Percentiles rank a stretch among this genome's conserved stretches.
These are phyloP conservation scores for Ophiostoma pallidulum DNA, from an alignment of 2,329 filamentous ascomycete species.

Conservation along the genomic window DNA sequence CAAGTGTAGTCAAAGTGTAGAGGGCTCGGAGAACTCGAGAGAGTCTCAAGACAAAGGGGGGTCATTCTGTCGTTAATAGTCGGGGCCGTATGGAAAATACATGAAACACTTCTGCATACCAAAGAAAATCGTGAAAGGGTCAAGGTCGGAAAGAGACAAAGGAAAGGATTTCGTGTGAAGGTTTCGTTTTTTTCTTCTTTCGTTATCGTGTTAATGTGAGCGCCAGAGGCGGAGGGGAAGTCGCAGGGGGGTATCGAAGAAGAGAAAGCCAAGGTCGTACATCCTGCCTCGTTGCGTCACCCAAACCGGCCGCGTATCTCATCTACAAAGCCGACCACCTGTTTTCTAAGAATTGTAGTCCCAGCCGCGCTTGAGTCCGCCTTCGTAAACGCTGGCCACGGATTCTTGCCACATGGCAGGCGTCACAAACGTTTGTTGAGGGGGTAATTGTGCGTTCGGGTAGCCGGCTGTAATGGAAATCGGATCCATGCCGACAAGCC, in stretches of 20 bases:
- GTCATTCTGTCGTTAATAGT: conserved; percentile 10
- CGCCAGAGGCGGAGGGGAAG: no score
- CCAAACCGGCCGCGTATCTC: no score
- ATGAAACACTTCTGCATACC: conserved; percentile 9
- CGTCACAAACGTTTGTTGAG: conserved; percentile 45
- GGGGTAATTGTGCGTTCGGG: conserved; percentile 41
- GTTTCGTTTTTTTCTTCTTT: neutral
- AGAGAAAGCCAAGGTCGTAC: neutral
- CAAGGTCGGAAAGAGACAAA: neutral
- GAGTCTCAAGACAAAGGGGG: neutral
- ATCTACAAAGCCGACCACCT: no score
- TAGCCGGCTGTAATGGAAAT: conserved; percentile 41
- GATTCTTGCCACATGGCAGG: conserved; percentile 67
- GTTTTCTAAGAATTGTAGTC: conserved; percentile 38
- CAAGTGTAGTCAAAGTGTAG: neutral
- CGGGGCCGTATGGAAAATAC: neutral
- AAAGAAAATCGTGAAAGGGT: conserved; percentile 3
- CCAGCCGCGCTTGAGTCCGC: conserved; percentile 53
- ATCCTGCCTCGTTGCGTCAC: no score
- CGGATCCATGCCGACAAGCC: conserved; percentile 37
- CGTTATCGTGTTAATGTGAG: no score
- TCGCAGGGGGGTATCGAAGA: neutral
- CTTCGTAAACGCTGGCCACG: conserved; percentile 59
- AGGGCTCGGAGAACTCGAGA: neutral
- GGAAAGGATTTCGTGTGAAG: neutral